Evolutionary conservation across 2,329 filamentous ascomycete genomes (phyloP).

Genomic region (Pestalotiopsis fici): DNA sequence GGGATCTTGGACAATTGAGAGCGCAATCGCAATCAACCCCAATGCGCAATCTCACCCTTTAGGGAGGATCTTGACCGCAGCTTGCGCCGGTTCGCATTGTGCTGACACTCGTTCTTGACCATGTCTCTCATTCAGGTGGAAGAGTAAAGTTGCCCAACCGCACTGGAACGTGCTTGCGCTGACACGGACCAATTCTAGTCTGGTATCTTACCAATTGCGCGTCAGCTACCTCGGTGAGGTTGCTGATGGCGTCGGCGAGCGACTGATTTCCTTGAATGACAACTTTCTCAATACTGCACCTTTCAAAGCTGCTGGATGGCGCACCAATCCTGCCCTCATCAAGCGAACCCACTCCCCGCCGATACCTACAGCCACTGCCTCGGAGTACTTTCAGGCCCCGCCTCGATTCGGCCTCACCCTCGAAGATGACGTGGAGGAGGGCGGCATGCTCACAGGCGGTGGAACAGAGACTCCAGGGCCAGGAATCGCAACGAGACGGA

Average conservation of each 20-base stretch:
- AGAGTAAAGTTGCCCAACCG: slow-evolving; percentile 32
- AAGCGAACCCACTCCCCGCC: slow-evolving; percentile 85
- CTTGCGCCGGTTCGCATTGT: background rate
- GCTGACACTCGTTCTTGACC: background rate
- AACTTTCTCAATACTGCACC: slow-evolving; percentile 76
- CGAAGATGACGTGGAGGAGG: slow-evolving; percentile 72
- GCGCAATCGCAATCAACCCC: background rate
- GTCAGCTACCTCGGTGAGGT: slow-evolving; percentile 79
- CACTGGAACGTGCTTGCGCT: background rate
- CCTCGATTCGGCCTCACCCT: slow-evolving; percentile 66
- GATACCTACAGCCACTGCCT: slow-evolving; percentile 79
- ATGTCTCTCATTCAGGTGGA: slow-evolving; percentile 48
- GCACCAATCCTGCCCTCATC: slow-evolving; percentile 70
- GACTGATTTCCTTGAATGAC: slow-evolving; percentile 79
- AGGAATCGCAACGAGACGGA: slow-evolving; percentile 65
- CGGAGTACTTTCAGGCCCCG: slow-evolving; percentile 78
- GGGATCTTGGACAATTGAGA: background rate
- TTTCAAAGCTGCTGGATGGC: slow-evolving; percentile 84
- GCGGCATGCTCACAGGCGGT: slow-evolving; percentile 69
- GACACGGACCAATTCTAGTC: slow-evolving; percentile 43
- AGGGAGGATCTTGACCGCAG: background rate
- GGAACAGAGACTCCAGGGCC: slow-evolving; percentile 70
- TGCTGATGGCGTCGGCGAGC: slow-evolving; percentile 82
- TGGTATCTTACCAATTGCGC: slow-evolving; percentile 81
- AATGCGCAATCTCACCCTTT: background rate